Percentiles rank a stretch among this genome's conserved stretches.
Evolutionary conservation across 1,139 yeast species (phyloP).

Genomic region (Diutina neorugosa): DNA sequence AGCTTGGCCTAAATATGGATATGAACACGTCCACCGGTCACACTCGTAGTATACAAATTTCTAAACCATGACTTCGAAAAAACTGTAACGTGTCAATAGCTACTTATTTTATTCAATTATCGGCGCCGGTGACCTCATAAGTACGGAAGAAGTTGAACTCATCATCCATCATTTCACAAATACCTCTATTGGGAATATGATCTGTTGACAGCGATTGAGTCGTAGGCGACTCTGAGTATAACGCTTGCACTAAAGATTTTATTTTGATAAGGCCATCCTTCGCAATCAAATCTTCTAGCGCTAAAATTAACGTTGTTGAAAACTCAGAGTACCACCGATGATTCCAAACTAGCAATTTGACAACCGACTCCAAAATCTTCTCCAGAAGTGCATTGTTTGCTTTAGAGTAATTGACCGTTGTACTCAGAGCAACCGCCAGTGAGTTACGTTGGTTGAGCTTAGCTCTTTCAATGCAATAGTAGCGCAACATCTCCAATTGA

Average conservation of each 20-base stretch:
- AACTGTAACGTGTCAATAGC: no score
- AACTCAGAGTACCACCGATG: conserved; percentile 96
- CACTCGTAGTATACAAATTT: no score
- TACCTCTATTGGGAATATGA: conserved; percentile 33
- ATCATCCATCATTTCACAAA: conserved; percentile 46
- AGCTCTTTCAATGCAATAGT: conserved; percentile 40
- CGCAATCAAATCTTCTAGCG: conserved; percentile 49
- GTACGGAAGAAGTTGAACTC: conserved; percentile 36
- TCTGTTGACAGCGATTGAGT: neutral
- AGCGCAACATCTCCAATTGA: conserved; percentile 61
- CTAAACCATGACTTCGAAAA: neutral
- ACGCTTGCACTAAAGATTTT: conserved; percentile 63
- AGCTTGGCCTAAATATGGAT: neutral
- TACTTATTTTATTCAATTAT: conserved; percentile 10
- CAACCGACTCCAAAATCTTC: conserved; percentile 55
- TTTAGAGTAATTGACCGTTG: conserved; percentile 21
- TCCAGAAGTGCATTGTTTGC: conserved; percentile 40
- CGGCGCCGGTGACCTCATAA: conserved; percentile 32
- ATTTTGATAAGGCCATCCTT: conserved; percentile 73
- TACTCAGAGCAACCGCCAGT: conserved; percentile 9
- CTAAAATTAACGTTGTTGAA: conserved; percentile 49
- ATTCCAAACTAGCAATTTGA: conserved; percentile 82
- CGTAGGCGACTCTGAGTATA: conserved; percentile 35
- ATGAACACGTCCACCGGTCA: neutral
- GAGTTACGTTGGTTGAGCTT: conserved; percentile 22